phyloP scores from a whole-genome alignment of 75 land plant genomes.

The Pseudotsuga menziesii region DNA sequence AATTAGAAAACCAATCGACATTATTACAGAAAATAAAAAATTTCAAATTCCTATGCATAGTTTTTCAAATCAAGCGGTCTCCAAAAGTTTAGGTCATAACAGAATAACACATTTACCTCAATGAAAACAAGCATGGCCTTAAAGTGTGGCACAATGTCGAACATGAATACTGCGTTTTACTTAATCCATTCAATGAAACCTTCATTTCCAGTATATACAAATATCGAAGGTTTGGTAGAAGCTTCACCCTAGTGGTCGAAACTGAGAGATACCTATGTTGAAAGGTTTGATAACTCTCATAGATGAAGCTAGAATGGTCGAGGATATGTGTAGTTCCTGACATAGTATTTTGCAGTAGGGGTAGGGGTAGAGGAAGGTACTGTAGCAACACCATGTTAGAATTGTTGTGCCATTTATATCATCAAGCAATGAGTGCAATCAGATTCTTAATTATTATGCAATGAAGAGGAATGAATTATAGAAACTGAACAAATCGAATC shows the following conservation, averaged over 20 bases:
- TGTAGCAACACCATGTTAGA: too few relatives aligned
- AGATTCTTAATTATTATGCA: too few relatives aligned
- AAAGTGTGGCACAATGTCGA: conserved; percentile 44
- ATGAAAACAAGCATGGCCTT: conserved; percentile 60
- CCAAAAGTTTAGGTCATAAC: too few relatives aligned
- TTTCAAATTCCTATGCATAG: neutral
- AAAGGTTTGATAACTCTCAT: conserved; percentile 32
- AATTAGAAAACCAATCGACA: neutral
- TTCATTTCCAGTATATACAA: conserved; percentile 72
- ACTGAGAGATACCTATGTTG: conserved; percentile 62
- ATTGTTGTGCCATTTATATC: too few relatives aligned
- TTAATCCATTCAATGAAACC: conserved; percentile 74
- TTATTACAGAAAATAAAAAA: neutral
- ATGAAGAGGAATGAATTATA: too few relatives aligned
- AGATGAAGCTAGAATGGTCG: too few relatives aligned
- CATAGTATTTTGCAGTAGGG: too few relatives aligned
- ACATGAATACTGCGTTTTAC: conserved; percentile 62
- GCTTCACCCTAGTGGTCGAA: conserved; percentile 50
- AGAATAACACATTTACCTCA: conserved; percentile 29
- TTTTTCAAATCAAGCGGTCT: too few relatives aligned
- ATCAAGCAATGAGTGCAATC: too few relatives aligned
- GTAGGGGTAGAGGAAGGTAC: too few relatives aligned
- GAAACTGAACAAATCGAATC: too few relatives aligned
- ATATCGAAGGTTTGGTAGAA: conserved; percentile 41
- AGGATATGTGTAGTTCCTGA: too few relatives aligned